Evolutionary conservation across 352 stramenopile genomes (phyloP).

Genomic region (Phytophthora sp.): DNA sequence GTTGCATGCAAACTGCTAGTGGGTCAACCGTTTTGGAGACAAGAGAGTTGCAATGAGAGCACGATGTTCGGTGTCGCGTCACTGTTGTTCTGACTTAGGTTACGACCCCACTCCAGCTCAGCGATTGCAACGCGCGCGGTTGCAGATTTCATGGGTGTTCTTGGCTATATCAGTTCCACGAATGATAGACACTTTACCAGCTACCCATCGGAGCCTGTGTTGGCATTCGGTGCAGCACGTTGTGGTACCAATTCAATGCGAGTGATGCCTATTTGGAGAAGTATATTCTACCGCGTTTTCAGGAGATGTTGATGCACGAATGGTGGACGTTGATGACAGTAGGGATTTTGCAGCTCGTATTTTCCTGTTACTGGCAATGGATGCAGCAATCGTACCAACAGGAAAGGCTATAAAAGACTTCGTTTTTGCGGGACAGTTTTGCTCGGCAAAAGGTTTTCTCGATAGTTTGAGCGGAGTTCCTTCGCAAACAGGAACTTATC

Average conservation of each 20-base stretch:
- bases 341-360: not conserved
- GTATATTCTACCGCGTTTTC: not conserved
- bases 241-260: constrained; percentile 26
- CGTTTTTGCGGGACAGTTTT: not conserved
- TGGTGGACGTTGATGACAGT: not conserved
- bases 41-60: constrained; percentile 2
- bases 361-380: not conserved
- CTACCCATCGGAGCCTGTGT: constrained; percentile 33
- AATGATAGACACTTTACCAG: constrained; percentile 18
- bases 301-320: not conserved
- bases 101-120: constrained; percentile 21
- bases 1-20: constrained; percentile 15
- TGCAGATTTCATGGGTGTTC: constrained; percentile 32
- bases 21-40: not conserved
- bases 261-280: not conserved
- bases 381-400: not conserved
- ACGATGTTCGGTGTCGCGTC: constrained; percentile 29
- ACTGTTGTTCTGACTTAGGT: constrained; percentile 30
- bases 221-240: constrained; percentile 33
- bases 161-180: constrained; percentile 13
- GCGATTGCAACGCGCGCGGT: constrained; percentile 23
- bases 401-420: too few species aligned
- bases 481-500: not conserved
- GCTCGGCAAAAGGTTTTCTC: not conserved
- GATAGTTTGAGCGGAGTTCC: not conserved